Base-by-base conservation (phyloP, 352 stramenopile species). In the Phytophthora kernoviae region DNA sequence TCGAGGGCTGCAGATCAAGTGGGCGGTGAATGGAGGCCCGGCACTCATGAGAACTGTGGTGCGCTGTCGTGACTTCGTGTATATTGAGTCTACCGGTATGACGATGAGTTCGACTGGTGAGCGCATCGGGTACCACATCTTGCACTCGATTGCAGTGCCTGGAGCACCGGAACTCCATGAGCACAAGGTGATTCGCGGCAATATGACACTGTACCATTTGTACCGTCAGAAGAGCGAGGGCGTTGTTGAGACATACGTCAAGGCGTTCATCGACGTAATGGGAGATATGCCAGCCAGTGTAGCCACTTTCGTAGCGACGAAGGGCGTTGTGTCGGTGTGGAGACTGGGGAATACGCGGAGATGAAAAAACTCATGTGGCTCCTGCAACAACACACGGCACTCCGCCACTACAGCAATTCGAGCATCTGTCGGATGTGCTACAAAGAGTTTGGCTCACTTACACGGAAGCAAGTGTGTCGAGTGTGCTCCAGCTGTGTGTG, bases 161-260 rank as follows among this genome's bases (percentile, higher is more conserved):
- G 68, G 58, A 5, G 62, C 61, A 11, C 68, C 58, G 14, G 54
- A 76, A 42, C 51, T 76, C 14, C 36, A 64, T 12, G 50, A 61
- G 4, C 53, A 65, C 62, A 75, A 62, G 67, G 65, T 75, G 45
- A 62, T 79, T 32, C 73, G 76, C 2, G 73, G 73, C 43, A 77
- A 80, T 49, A 78, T 86, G 37, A 81, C 76, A 30, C 55, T 83
- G 21, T 86, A 75, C 42, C 65, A 68, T 34, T 51, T 86, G 51
- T 86, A 79, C 47, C 71, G 65, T 1, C 76, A 86, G 49, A 58
- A 68, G 64, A 62, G 54, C 44, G n/a, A 65, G 41, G 58, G 64
- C 48, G 63, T 76, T 32, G 63, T 82, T 33, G 60, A 73, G 54
- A 73, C 63, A 10, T 76, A 70, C 54, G 63, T 73, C 7, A 76